phyloP scores from a whole-genome alignment of 345 rosid species.

The Euphorbia tirucalli region DNA sequence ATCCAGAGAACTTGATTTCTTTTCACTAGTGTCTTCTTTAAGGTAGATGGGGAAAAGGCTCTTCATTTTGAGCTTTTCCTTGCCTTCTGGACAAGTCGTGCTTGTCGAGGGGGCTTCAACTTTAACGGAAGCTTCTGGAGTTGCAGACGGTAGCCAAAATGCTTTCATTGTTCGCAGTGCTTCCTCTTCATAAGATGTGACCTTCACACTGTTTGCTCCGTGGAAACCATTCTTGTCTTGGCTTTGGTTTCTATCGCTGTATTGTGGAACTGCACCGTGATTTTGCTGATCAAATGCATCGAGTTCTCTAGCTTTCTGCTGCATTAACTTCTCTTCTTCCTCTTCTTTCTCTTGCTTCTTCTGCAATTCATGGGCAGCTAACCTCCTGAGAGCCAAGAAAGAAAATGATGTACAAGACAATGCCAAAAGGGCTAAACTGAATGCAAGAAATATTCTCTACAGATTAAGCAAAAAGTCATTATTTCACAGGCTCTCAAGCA shows the following conservation, averaged over 20 bases:
- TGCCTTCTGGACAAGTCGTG: slow-evolving; percentile 87
- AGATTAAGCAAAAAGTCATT: too few species aligned
- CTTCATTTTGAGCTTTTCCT: slow-evolving; percentile 82
- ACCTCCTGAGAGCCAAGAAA: slow-evolving; percentile 46
- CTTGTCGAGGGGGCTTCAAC: slow-evolving; percentile 61
- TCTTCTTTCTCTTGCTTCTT: slow-evolving; percentile 81
- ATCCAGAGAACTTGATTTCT: slow-evolving; percentile 54
- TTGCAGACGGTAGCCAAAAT: slow-evolving; percentile 99
- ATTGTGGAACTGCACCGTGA: slow-evolving; percentile 87
- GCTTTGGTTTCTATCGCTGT: slow-evolving; percentile 59
- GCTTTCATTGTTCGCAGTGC: slow-evolving; percentile 98
- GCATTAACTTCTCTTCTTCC: slow-evolving; percentile 64
- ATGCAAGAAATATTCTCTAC: neutral
- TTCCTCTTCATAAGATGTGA: slow-evolving; percentile 85
- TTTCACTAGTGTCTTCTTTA: slow-evolving; percentile 69
- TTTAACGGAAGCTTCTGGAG: slow-evolving; percentile 84
- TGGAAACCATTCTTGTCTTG: slow-evolving; percentile 86
- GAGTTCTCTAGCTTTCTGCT: slow-evolving; percentile 76
- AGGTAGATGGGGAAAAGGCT: slow-evolving; percentile 68
- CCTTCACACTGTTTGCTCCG: slow-evolving; percentile 94
- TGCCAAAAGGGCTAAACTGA: neutral
- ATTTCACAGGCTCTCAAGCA: too few species aligned
- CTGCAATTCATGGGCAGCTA: slow-evolving; percentile 66
- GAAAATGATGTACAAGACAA: neutral
- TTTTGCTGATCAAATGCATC: slow-evolving; percentile 97